Evolutionary conservation across 805 yeast genomes (phyloP), one percentile per base, ranked within the genome.

Genomic region (Kuraishia piskuri): DNA sequence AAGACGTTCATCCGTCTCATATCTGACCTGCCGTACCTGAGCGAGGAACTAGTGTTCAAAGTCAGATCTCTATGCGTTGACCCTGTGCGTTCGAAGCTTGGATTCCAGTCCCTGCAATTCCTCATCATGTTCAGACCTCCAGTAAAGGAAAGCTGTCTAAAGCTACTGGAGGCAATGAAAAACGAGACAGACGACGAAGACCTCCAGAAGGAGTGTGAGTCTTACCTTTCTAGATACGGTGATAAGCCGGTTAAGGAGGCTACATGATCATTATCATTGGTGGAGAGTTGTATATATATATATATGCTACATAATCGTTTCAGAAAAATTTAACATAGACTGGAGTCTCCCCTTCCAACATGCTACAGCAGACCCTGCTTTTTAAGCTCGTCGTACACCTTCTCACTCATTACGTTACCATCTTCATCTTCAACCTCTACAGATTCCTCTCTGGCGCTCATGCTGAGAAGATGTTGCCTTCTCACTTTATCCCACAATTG

Each of bases 121-220:
- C 69, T 94, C 56, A 80, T 91, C 53, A 87, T 90, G 92, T 88
- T 88, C 67, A 79, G 96, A 61, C 96, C 97, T 0, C 97, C 98
- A 0, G 89, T 81, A 25, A 80, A 84, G 56, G 73, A 65, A 2
- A 69, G 71, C 12, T 81, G 86, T 59, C 61, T 83, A 24, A 70
- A 68, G 2, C 70, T 83, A 2, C 68, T 84, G 51, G 67, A 67
- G 50, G 79, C 77, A 17, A 63, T 84, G 58, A 69, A 77, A 47
- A 74, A 73, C 44, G 66, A 68, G 31, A 54, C 68, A 9, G 58
- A 57, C 10, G 54, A 56, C 2, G 61, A 60, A 21, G 60, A 61
- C 23, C 67, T 82, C 57, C 70, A 71, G 57, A 74, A 68, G 22
- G 80, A 77, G 55, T 77, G 83, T 10, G 54, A 59, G 3, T 70